Evolutionary conservation across 1,139 yeast genomes (phyloP), one percentile per base, ranked within the genome.

Genomic region (Hyphopichia khmerensis): DNA sequence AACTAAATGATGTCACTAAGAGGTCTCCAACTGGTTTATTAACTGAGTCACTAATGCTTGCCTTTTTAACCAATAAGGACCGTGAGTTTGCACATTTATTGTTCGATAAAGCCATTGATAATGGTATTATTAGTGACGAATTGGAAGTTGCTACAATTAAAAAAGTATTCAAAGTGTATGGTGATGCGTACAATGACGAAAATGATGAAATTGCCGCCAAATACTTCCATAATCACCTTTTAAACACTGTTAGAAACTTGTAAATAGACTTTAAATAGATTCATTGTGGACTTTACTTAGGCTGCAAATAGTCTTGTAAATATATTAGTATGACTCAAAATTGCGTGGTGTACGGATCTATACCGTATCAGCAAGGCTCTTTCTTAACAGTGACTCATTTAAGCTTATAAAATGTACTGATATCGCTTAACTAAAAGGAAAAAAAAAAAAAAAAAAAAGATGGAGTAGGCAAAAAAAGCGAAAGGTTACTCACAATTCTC

Each of bases 71-170:
- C 17, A 70, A 72, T 31, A 65, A 70, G 32, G 89, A 85, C 52
- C 59, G 87, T 33, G 83, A 80, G 43, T 76, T 85, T 57, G 88
- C 89, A 0, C 69, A 74, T 35, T 72, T 83, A 36, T 62, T 84
- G n/a, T 72, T 75, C 48, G 82, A 79, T 35, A 83, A 81, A 49
- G 79, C 84, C 1, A 55, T 69, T 3, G 72, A 67, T 35, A 74
- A 74, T 43, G 62, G 46, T 53, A 10, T 78, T 1, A 44, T 83
- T 1, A 55, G 56, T 14, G 73, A 72, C 23, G 77, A 72, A 21
- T 54, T 57, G 5, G 84, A 80, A 37, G 59, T 69, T 4, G 65
- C 67, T 16, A 56, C 59, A 23, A 56, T 82, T 8, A 79, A 78
- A 49, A 66, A 63, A 19, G 51, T 71, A 4, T 72, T 84, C 54